phyloP scores from a whole-genome alignment of 2,329 filamentous ascomycete genomes.

The Venturia aucupariae region DNA sequence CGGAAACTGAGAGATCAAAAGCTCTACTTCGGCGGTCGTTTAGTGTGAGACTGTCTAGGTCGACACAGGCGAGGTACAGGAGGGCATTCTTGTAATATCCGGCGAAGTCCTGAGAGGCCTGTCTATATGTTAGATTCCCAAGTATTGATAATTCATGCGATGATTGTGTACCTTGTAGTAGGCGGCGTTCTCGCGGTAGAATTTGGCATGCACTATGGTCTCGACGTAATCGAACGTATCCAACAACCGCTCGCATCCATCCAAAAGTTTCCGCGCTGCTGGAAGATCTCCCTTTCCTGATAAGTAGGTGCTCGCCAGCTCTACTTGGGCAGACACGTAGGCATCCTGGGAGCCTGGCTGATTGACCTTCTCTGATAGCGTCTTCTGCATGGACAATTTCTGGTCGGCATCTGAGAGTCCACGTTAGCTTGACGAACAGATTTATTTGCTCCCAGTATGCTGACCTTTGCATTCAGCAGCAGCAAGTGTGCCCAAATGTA shows the following conservation, averaged over 20 bases:
- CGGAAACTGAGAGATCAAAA: constrained; percentile 86
- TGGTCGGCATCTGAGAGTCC: constrained; percentile 64
- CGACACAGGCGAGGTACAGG: constrained; percentile 93
- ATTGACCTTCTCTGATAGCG: constrained; percentile 80
- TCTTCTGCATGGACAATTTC: constrained; percentile 73
- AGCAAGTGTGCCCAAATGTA: constrained; percentile 81
- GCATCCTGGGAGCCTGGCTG: constrained; percentile 90
- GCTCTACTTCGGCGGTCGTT: constrained; percentile 70
- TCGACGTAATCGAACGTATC: constrained; percentile 93
- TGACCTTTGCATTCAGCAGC: constrained; percentile 35
- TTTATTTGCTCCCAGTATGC: not conserved
- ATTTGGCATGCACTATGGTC: constrained; percentile 87
- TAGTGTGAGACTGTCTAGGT: constrained; percentile 63
- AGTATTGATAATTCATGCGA: not conserved
- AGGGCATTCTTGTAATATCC: constrained; percentile 97
- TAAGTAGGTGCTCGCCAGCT: constrained; percentile 80
- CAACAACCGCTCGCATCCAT: constrained; percentile 76
- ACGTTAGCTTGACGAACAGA: constrained; percentile 21
- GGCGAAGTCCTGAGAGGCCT: constrained; percentile 82
- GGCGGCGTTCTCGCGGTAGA: constrained; percentile 89
- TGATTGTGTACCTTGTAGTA: constrained; percentile 65
- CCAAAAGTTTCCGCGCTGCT: constrained; percentile 77
- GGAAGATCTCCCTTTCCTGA: constrained; percentile 64
- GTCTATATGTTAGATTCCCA: constrained; percentile 12
- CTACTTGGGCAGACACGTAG: constrained; percentile 85